These are phyloP conservation scores for Evernia prunastri DNA, from an alignment of 495 filamentous ascomycete genomes.

Conservation along the genomic window DNA sequence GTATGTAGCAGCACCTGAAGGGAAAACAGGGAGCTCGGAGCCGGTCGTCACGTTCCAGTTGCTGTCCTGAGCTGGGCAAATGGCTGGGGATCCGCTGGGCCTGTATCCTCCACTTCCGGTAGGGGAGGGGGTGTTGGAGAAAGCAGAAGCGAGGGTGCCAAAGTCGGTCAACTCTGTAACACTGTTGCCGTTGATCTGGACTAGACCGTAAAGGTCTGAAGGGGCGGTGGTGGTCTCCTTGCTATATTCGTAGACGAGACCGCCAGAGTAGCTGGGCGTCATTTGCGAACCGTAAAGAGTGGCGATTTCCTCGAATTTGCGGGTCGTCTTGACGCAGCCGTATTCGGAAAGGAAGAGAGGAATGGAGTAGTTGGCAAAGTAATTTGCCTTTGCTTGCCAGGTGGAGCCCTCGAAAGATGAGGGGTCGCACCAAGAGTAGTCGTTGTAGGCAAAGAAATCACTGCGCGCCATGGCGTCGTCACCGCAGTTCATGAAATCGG, in stretches of 20 bases:
- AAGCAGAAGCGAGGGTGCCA: conserved; percentile 56
- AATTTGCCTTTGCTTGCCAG: conserved; percentile 88
- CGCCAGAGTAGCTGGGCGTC: conserved; percentile 90
- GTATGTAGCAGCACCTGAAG: conserved; percentile 57
- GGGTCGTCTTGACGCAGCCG: conserved; percentile 75
- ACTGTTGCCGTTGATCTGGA: conserved; percentile 52
- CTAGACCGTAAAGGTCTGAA: conserved; percentile 60
- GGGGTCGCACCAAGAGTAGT: conserved; percentile 93
- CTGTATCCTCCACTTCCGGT: conserved; percentile 72
- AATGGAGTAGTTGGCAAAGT: conserved; percentile 82
- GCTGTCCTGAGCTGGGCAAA: conserved; percentile 61
- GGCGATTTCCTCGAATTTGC: conserved; percentile 72
- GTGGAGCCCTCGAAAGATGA: conserved; percentile 70
- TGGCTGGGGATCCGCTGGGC: conserved; percentile 52
- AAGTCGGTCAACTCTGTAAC: conserved; percentile 59
- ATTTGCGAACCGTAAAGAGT: conserved; percentile 79
- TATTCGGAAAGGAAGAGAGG: conserved; percentile 96
- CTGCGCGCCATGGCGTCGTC: conserved; percentile 66
- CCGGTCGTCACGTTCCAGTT: conserved; percentile 68
- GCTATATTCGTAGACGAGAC: conserved; percentile 92
- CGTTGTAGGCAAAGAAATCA: conserved; percentile 97
- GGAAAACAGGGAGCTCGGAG: conserved; percentile 64
- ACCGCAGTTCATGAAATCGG: conserved; percentile 92
- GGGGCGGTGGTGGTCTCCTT: conserved; percentile 55
- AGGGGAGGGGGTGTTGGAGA: conserved; percentile 57